Conservation (phyloP, 306 rosid species). For the Fagus crenata region DNA sequence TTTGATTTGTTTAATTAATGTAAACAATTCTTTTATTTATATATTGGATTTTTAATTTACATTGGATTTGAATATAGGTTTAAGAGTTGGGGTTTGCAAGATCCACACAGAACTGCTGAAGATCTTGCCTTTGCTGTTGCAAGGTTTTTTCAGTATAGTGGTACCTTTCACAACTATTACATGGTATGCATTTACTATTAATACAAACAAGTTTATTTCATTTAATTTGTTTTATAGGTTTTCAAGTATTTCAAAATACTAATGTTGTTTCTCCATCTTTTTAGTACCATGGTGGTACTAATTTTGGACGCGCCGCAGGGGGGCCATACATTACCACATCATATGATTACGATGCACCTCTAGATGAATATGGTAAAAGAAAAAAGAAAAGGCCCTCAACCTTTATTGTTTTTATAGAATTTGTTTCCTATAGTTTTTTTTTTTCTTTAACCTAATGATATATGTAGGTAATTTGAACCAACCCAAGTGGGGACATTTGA, state of each 20-base stretch:
- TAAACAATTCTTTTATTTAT: neutral
- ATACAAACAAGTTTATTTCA: too few species aligned
- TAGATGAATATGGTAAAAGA: constrained; percentile 47
- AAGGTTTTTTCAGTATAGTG: constrained; percentile 38
- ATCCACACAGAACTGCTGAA: constrained; percentile 45
- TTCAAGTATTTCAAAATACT: neutral
- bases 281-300: constrained; percentile 49
- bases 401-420: too few species aligned
- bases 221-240: neutral
- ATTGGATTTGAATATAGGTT: constrained; percentile 19
- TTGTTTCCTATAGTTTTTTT: neutral
- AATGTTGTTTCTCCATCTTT: neutral
- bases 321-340: constrained; percentile 47
- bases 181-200: constrained; percentile 18
- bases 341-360: constrained; percentile 49
- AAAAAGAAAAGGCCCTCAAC: too few species aligned
- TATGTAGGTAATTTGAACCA: constrained; percentile 38
- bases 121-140: constrained; percentile 47
- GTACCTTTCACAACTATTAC: constrained; percentile 43
- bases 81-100: constrained; percentile 34
- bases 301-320: constrained; percentile 39
- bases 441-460: neutral
- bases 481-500: constrained; percentile 49
- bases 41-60: too few species aligned
- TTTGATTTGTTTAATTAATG: neutral